Percentiles rank a stretch among this genome's conserved stretches.
Conservation (phyloP, 352 stramenopile genomes). For the Pilasporangium apinafurcum region DNA sequence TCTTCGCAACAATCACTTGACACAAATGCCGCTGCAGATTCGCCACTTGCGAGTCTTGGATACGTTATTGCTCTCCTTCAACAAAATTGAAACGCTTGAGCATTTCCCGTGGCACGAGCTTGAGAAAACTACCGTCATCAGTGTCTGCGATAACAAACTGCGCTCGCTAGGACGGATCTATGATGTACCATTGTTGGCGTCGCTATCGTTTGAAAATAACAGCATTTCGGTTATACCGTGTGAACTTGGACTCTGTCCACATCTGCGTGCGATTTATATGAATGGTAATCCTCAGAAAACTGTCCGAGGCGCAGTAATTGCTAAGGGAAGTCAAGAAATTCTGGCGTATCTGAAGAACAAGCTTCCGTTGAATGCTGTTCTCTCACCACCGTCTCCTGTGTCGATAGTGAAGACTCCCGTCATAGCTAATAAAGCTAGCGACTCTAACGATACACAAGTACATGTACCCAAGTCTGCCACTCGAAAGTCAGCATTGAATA, state of each 20-base stretch:
- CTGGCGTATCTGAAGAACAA: conserved; percentile 80
- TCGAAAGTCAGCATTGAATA: too few relatives aligned
- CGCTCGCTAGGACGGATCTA: conserved; percentile 58
- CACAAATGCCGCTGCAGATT: conserved; percentile 29
- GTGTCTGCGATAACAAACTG: conserved; percentile 76
- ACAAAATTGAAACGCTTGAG: conserved; percentile 67
- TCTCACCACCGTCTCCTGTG: conserved; percentile 6
- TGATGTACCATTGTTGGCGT: conserved; percentile 43
- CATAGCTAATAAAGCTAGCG: too few relatives aligned
- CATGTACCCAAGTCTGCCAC: too few relatives aligned
- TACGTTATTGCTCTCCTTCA: conserved; percentile 63
- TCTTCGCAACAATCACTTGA: conserved; percentile 61
- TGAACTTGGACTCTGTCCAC: conserved; percentile 54
- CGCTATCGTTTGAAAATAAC: conserved; percentile 84
- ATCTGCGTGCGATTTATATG: conserved; percentile 71
- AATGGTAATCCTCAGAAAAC: conserved; percentile 84
- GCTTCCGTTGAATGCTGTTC: conserved; percentile 28
- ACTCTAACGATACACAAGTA: too few relatives aligned
- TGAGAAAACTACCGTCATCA: conserved; percentile 41
- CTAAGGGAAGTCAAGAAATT: conserved; percentile 72
- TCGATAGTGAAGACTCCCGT: too few relatives aligned
- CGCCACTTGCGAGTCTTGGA: conserved; percentile 32
- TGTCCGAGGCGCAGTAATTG: conserved; percentile 59
- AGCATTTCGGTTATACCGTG: conserved; percentile 54
- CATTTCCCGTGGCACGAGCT: conserved; percentile 50